These are phyloP conservation scores for Yarrowia sp. DNA, from an alignment of 805 yeast genomes.

Conservation along the genomic window DNA sequence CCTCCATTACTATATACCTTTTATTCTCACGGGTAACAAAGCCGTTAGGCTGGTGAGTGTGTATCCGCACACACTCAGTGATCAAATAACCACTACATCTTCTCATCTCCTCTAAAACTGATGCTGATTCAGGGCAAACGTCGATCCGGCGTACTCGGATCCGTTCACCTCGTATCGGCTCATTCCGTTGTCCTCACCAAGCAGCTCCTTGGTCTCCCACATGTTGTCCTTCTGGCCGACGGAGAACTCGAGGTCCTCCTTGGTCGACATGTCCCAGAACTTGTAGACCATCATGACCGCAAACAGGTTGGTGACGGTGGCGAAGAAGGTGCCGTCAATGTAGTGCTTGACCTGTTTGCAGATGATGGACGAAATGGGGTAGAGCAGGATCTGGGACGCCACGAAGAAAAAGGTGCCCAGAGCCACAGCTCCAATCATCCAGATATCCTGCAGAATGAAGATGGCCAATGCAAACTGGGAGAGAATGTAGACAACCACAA, in stretches of 20 bases:
- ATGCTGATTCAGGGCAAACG: conserved; percentile 46
- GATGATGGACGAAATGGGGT: conserved; percentile 68
- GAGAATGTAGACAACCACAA: conserved; percentile 65
- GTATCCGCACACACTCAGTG: no score
- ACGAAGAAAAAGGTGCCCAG: conserved; percentile 76
- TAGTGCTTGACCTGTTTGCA: conserved; percentile 82
- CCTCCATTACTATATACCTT: conserved; percentile 30
- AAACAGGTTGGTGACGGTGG: conserved; percentile 77
- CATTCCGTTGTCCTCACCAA: conserved; percentile 45
- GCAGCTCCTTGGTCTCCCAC: conserved; percentile 51
- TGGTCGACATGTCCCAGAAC: conserved; percentile 95
- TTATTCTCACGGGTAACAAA: conserved; percentile 4
- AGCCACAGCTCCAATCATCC: conserved; percentile 89
- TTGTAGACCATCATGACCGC: conserved; percentile 94
- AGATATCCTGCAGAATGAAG: conserved; percentile 71
- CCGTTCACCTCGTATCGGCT: conserved; percentile 44
- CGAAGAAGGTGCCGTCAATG: conserved; percentile 88
- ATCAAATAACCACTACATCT: no score
- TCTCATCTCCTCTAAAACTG: conserved; percentile 29
- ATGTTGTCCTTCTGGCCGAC: conserved; percentile 62
- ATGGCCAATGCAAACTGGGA: conserved; percentile 74
- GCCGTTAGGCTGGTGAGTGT: no score
- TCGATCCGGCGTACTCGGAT: conserved; percentile 51
- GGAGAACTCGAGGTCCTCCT: conserved; percentile 91
- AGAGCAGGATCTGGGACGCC: conserved; percentile 78